Evolutionary conservation across 2,329 filamentous ascomycete species (phyloP).

Genomic region (Fusarium odoratissimum): DNA sequence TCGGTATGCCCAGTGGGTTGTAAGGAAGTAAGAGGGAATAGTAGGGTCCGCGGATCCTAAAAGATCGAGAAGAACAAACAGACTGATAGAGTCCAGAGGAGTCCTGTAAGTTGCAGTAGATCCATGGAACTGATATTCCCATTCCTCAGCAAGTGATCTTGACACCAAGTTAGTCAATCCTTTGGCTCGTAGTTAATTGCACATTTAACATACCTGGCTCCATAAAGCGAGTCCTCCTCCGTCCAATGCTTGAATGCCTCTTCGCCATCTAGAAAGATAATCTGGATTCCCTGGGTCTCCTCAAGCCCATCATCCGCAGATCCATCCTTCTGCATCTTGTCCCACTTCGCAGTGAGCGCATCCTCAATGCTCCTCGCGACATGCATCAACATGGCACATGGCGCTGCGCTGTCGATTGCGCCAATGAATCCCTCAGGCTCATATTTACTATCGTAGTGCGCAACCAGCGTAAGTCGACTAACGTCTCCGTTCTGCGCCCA

Average conservation of each 20-base stretch:
- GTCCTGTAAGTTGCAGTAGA: slow-evolving; percentile 80
- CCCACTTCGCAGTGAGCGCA: slow-evolving; percentile 85
- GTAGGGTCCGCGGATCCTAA: slow-evolving; percentile 76
- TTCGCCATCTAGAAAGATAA: slow-evolving; percentile 91
- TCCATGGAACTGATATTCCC: slow-evolving; percentile 78
- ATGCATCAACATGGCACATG: slow-evolving; percentile 94
- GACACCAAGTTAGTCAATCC: slow-evolving; percentile 2
- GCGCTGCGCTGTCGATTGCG: slow-evolving; percentile 91
- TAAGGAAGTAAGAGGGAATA: slow-evolving; percentile 87
- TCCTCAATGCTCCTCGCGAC: slow-evolving; percentile 82
- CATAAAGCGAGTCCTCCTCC: slow-evolving; percentile 86
- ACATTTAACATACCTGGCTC: slow-evolving; percentile 72
- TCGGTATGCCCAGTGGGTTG: slow-evolving; percentile 93
- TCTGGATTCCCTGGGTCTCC: slow-evolving; percentile 85
- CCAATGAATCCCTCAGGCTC: slow-evolving; percentile 88
- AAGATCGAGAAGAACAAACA: slow-evolving; percentile 93
- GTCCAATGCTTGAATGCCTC: slow-evolving; percentile 90
- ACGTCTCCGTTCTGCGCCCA: slow-evolving; percentile 81
- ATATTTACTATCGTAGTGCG: slow-evolving; percentile 92
- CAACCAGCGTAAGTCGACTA: slow-evolving; percentile 84
- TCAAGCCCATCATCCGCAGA: slow-evolving; percentile 68
- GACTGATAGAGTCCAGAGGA: slow-evolving; percentile 80
- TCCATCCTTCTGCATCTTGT: slow-evolving; percentile 72
- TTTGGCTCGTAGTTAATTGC: neutral
- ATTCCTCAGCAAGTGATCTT: slow-evolving; percentile 79